These are phyloP conservation scores for Rutstroemia sp. DNA, from an alignment of 2,329 filamentous ascomycete genomes.

Conservation along the genomic window DNA sequence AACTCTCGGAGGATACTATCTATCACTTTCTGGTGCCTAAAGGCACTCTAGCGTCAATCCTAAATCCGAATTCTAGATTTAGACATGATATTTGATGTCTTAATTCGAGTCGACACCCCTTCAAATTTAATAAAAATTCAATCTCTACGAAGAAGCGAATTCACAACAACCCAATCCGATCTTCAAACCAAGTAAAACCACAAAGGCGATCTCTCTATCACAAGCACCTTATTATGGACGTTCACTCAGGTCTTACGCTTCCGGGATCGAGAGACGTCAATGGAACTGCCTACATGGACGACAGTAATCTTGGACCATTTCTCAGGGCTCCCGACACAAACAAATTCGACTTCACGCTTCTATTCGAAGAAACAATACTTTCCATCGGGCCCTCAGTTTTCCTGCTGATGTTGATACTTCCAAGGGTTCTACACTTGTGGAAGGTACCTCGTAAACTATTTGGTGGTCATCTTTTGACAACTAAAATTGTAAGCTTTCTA, in stretches of 20 bases:
- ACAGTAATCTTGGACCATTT: slow-evolving; percentile 4
- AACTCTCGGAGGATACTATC: no score
- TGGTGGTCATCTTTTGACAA: slow-evolving; percentile 13
- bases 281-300: neutral
- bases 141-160: no score
- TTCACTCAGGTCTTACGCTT: neutral
- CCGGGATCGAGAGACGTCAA: neutral
- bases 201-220: no score
- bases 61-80: no score
- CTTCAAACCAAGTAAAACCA: no score
- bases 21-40: no score
- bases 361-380: slow-evolving; percentile 25
- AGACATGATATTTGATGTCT: no score
- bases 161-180: no score
- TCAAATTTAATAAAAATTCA: no score
- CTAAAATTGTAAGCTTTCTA: slow-evolving; percentile 14
- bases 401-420: slow-evolving; percentile 16
- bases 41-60: no score
- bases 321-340: neutral
- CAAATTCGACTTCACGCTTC: slow-evolving; percentile 24
- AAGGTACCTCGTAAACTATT: slow-evolving; percentile 15
- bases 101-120: no score
- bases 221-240: neutral
- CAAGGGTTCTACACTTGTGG: slow-evolving; percentile 14
- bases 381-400: slow-evolving; percentile 22